Evolutionary conservation across 305 asterid species (phyloP).

Genomic region (Fraxinus latifolia): DNA sequence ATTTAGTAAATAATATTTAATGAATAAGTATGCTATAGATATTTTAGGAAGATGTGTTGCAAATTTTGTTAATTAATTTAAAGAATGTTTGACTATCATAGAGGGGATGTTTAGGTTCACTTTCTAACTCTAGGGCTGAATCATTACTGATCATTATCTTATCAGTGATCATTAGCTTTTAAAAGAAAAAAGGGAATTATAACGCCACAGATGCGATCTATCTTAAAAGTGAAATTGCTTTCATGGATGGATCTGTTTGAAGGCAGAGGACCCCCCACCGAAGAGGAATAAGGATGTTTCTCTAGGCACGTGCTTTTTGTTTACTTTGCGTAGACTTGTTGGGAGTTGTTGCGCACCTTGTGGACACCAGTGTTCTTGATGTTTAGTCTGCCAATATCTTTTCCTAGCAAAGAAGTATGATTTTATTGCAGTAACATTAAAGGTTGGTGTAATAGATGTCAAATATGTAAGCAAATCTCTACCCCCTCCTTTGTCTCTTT

Average conservation of each 20-base stretch:
- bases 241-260: not conserved
- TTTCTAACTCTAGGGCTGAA: not conserved
- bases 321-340: not conserved
- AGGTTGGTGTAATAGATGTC: not conserved
- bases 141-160: not conserved
- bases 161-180: not conserved
- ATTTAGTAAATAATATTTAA: not conserved
- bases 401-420: conserved; percentile 1
- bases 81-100: not conserved
- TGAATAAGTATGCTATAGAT: not conserved
- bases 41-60: not conserved
- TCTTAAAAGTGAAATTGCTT: conserved; percentile 3
- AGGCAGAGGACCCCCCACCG: not conserved
- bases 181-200: not conserved
- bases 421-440: not conserved
- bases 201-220: not conserved
- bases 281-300: conserved; percentile 2
- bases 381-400: conserved; percentile 6
- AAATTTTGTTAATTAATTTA: not conserved
- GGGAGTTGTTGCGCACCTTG: not conserved
- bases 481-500: not conserved
- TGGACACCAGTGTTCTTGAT: not conserved
- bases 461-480: not conserved
- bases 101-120: not conserved
- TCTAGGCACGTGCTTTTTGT: not conserved